Evolutionary conservation across 805 yeast genomes (phyloP).

Genomic region (Saccharomycopsis sp.): DNA sequence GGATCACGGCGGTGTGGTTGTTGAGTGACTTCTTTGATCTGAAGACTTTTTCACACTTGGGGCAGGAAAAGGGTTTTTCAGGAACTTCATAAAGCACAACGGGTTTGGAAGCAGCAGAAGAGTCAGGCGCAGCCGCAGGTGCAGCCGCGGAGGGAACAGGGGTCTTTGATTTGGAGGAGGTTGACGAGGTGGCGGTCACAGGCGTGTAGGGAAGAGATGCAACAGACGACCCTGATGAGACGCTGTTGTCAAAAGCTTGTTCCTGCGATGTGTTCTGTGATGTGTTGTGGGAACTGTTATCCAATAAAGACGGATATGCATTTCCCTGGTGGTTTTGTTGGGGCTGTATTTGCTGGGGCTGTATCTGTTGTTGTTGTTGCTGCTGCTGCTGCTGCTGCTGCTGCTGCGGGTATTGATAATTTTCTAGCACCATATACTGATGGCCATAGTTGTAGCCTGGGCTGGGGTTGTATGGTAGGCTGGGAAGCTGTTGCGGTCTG

Average conservation of each 20-base stretch:
- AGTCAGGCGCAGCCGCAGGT: not conserved
- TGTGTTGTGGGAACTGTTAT: too few species aligned
- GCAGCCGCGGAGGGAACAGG: not conserved
- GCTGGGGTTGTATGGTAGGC: too few species aligned
- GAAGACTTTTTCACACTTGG: slow-evolving; percentile 16
- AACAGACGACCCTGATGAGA: not conserved
- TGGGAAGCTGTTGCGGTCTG: too few species aligned
- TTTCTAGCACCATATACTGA: too few species aligned
- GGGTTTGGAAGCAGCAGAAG: not conserved
- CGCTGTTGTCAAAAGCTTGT: not conserved
- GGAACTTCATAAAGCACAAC: not conserved
- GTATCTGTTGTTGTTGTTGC: slow-evolving; percentile 8
- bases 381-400: not conserved
- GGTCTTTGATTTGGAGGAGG: not conserved
- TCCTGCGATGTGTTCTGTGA: not conserved
- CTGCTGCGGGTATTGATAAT: not conserved
- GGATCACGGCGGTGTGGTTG: slow-evolving; percentile 16
- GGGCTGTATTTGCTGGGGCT: slow-evolving; percentile 3
- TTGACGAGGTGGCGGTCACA: not conserved
- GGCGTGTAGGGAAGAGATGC: not conserved
- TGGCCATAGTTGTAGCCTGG: too few species aligned
- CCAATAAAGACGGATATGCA: too few species aligned
- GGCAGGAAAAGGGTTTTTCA: slow-evolving; percentile 13
- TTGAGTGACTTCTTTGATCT: slow-evolving; percentile 15
- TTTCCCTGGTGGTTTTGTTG: not conserved